phyloP scores from a whole-genome alignment of 176 grass and related monocot genomes.

The Carex parvula region DNA sequence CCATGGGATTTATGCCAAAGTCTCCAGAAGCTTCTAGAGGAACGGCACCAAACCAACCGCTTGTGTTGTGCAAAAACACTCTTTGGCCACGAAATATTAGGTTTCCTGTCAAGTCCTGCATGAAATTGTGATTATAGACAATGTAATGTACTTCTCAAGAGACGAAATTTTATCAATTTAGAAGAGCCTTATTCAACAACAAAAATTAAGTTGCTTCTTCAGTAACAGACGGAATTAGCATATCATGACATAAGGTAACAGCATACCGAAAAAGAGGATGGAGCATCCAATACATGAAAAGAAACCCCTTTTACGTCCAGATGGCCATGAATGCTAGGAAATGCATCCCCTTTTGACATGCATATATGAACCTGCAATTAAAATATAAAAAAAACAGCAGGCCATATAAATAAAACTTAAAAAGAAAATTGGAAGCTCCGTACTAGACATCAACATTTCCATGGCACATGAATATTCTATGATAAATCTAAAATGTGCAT shows the following conservation, averaged over 20 bases:
- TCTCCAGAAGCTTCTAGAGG: constrained; percentile 95
- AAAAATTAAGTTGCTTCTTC: constrained; percentile 11
- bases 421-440: constrained; percentile 7
- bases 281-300: constrained; percentile 92
- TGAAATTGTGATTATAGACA: constrained; percentile 28
- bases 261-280: constrained; percentile 76
- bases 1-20: constrained; percentile 88
- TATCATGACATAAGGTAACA: neutral
- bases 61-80: constrained; percentile 97
- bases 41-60: constrained; percentile 91
- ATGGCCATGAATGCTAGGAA: constrained; percentile 87
- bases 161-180: neutral
- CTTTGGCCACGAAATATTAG: constrained; percentile 95
- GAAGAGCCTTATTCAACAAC: neutral
- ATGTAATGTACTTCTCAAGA: constrained; percentile 21
- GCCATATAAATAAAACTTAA: neutral
- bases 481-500: neutral
- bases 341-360: constrained; percentile 87
- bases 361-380: constrained; percentile 83
- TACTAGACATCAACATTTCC: neutral
- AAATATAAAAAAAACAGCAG: constrained; percentile 8
- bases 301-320: constrained; percentile 81
- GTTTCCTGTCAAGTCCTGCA: constrained; percentile 72
- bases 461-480: neutral
- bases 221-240: constrained; percentile 14